Evolutionary conservation across 2,329 filamentous ascomycete genomes (phyloP), one percentile per base, ranked within the genome.

Genomic region (Colletotrichum acutatum): DNA sequence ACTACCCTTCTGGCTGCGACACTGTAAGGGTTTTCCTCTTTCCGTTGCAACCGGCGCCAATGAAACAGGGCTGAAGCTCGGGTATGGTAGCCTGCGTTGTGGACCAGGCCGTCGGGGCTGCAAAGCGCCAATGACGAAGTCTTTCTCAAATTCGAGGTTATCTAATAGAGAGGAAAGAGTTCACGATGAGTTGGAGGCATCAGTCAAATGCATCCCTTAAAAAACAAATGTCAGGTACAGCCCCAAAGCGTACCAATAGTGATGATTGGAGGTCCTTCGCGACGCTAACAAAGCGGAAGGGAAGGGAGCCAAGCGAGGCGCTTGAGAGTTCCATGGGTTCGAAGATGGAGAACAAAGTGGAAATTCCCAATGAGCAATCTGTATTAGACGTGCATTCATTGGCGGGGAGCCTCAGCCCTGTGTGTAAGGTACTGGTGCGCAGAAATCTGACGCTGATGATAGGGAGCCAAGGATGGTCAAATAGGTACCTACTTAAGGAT

Each of bases 391-490:
- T 12, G 42, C 53, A n/a, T n/a, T 64, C 24, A 72, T 72, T 72
- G 69, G 69, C 26, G 60, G 49, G 52, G 64, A 26, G 22, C 6
- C 16, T 72, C 69, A 72, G 69, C 69, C 69, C 69, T 72, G 59
- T 59, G n/a, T 49, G 37, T 42, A 42, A 9, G 32, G 37, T 19
- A 42, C 14, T 42, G 37, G 37, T 42, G 37, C 37, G 37, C 16
- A 19, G 16, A 42, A 12, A 34, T 34, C 32, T 34, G 11, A 34
- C 32, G 4, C 32, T n/a, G n/a, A n/a, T n/a, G n/a, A n/a, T 1
- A 34, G 1, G 32, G 32, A 34, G 32, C 32, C 12, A 12, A 12
- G 32, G 11, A 34, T 9, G 32, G 0, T 34, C 30, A 5, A 0
- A 9, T 5, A 34, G 32, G 32, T 30, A 30, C 30, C 30, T 34